phyloP scores from a whole-genome alignment of 805 yeast species.

The Wickerhamiella musiphila region DNA sequence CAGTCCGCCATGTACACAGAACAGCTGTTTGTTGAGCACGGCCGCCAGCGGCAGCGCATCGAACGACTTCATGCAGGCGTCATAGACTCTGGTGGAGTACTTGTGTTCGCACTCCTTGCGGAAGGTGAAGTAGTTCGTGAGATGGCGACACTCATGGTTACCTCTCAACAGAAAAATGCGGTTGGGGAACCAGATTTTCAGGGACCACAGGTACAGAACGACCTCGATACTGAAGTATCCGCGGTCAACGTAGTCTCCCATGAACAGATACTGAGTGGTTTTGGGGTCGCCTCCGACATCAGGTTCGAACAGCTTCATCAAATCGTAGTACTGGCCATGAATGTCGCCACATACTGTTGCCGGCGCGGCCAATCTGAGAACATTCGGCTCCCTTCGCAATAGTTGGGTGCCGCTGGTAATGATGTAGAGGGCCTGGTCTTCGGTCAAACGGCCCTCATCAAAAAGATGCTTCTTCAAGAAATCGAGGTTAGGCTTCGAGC shows the following conservation, averaged over 20 bases:
- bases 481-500: slow-evolving; percentile 42
- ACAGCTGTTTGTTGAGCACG: slow-evolving; percentile 79
- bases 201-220: slow-evolving; percentile 49
- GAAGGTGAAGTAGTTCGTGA: slow-evolving; percentile 88
- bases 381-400: slow-evolving; percentile 56
- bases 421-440: slow-evolving; percentile 53
- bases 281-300: slow-evolving; percentile 73
- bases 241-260: slow-evolving; percentile 92
- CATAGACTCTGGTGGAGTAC: slow-evolving; percentile 45
- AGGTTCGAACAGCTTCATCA: slow-evolving; percentile 66
- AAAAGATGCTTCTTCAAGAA: slow-evolving; percentile 59
- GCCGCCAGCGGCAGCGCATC: slow-evolving; percentile 85
- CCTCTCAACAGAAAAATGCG: slow-evolving; percentile 77
- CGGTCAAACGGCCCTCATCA: slow-evolving; percentile 63
- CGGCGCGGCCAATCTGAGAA: slow-evolving; percentile 74
- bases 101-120: slow-evolving; percentile 80
- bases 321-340: slow-evolving; percentile 90
- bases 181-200: slow-evolving; percentile 59
- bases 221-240: slow-evolving; percentile 77
- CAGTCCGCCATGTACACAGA: slow-evolving; percentile 93
- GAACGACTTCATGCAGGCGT: slow-evolving; percentile 59
- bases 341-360: slow-evolving; percentile 92
- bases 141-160: slow-evolving; percentile 85
- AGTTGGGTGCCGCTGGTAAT: slow-evolving; percentile 45
- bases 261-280: slow-evolving; percentile 57